phyloP scores from a whole-genome alignment of 257 asterid species.

The Lycium barbarum region DNA sequence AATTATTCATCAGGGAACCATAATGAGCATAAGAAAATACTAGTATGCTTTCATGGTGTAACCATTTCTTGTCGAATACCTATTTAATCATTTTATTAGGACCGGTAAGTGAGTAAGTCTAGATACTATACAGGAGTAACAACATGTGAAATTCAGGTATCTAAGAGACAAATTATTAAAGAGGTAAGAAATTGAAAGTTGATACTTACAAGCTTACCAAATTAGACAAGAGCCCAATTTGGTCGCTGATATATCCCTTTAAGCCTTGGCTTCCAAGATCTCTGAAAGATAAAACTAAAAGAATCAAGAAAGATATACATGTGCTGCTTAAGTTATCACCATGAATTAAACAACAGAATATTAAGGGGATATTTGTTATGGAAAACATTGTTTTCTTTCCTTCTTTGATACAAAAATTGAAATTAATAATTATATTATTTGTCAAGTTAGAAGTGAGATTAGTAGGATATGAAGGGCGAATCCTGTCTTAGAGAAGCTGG shows the following conservation, averaged over 20 bases:
- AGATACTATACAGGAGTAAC: background rate
- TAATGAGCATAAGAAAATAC: background rate
- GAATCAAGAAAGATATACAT: constrained; percentile 12
- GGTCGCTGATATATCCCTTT: constrained; percentile 81
- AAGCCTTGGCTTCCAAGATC: constrained; percentile 95
- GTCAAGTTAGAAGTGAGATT: background rate
- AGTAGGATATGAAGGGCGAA: background rate
- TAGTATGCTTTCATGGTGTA: background rate
- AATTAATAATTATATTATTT: background rate
- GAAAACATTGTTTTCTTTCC: background rate
- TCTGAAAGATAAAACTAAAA: constrained; percentile 47
- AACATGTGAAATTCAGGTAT: constrained; percentile 5
- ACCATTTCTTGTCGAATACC: background rate
- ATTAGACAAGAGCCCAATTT: constrained; percentile 72
- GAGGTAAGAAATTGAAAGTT: constrained; percentile 26
- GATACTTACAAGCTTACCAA: constrained; percentile 98
- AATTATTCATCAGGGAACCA: background rate
- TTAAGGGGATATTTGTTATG: background rate
- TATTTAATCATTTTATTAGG: background rate
- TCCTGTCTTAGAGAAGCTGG: background rate
- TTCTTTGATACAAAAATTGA: constrained; percentile 6
- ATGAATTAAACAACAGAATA: background rate
- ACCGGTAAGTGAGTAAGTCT: background rate
- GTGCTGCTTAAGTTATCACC: background rate
- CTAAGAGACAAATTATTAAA: constrained; percentile 21